A percentile compares a stretch with the other conserved stretches of the same genome.
These are phyloP conservation scores for Naganishia randhawae DNA, from an alignment of 768 basidiomycete genomes.

Conservation along the genomic window DNA sequence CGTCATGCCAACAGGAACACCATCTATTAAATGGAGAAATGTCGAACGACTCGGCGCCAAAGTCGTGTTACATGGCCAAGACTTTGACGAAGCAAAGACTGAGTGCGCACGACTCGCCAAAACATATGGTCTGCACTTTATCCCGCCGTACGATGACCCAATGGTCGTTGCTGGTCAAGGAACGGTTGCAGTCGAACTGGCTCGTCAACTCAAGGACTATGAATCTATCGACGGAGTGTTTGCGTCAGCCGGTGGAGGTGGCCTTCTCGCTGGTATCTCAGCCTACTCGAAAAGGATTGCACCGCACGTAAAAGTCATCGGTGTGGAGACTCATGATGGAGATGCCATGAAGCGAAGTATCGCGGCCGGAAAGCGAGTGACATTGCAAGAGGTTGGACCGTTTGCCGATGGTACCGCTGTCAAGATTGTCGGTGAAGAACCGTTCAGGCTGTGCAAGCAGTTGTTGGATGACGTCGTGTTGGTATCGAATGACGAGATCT, in stretches of 20 bases:
- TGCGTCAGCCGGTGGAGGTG: conserved; percentile 88
- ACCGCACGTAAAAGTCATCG: conserved; percentile 75
- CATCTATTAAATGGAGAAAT: conserved; percentile 91
- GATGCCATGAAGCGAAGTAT: conserved; percentile 89
- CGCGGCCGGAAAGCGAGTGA: conserved; percentile 72
- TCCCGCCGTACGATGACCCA: conserved; percentile 96
- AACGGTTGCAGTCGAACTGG: conserved; percentile 87
- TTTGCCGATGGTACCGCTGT: conserved; percentile 98
- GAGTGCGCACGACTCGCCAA: conserved; percentile 84
- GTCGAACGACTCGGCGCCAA: conserved; percentile 93
- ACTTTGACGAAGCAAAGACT: conserved; percentile 93
- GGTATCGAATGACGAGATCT: conserved; percentile 92
- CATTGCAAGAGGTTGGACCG: conserved; percentile 82
- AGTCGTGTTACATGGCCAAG: conserved; percentile 81
- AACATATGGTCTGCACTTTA: conserved; percentile 73
- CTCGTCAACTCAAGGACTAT: conserved; percentile 80
- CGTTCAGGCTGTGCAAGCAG: conserved; percentile 84
- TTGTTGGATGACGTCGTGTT: conserved; percentile 76
- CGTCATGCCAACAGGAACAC: conserved; percentile 93
- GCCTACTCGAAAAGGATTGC: conserved; percentile 93
- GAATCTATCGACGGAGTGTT: conserved; percentile 74
- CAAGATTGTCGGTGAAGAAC: conserved; percentile 87
- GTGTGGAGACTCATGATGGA: conserved; percentile 91
- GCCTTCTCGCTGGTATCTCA: conserved; percentile 80
- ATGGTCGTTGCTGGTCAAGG: conserved; percentile 96